Base-by-base conservation (phyloP, 2,329 filamentous ascomycete species). In the Colletotrichum orbiculare region DNA sequence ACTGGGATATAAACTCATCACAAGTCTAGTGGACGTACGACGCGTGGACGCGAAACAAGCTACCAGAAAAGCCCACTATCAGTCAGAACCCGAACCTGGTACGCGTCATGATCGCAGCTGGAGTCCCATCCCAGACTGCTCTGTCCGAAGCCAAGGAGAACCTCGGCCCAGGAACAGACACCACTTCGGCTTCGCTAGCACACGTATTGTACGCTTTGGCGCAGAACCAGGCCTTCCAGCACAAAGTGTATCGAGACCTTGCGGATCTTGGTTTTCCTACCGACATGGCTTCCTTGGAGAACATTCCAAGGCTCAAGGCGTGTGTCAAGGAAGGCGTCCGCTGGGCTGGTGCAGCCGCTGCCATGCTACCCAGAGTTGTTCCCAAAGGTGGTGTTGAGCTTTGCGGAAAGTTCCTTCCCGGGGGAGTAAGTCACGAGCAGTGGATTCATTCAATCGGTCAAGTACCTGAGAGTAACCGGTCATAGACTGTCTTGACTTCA, bases 101-200 rank as follows among this genome's bases (percentile, higher is more conserved):
- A 10, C 35, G 63, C 12, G 67, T 70, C 2, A 61, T 74, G 13
- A 60, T 70, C 1, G 47, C 54, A 8, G 67, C 67, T 0, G 72
- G 71, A 0, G 52, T 73, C 2, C 71, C 67, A 10, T 53, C 68
- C 0, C 68, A 73, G 53, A 73, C 72, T 1, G 69, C 72, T 3
- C 56, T 74, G 3, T 71, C 73, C 0, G 73, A 75, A 64, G 73
- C 73, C 1, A 73, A 71, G 3, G 72, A 75, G 39, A 74, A 73
- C 4, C 66, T 75, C 1, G 73, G 73, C 0, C 73, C 73, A 0
- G 74, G 73, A 34, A 76, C 73, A 2, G 73, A 76, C 39, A 76
- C 74, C 2, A 75, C 74, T 0, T 75, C 72, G 2, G 73, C 68
- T 17, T 71, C 73, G 1, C 64, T 75, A 11, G 73, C 73, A 2